Evolutionary conservation across 148 eudicot genomes (phyloP), one percentile per base, ranked within the genome.

Genomic region (Diospyros kaki): DNA sequence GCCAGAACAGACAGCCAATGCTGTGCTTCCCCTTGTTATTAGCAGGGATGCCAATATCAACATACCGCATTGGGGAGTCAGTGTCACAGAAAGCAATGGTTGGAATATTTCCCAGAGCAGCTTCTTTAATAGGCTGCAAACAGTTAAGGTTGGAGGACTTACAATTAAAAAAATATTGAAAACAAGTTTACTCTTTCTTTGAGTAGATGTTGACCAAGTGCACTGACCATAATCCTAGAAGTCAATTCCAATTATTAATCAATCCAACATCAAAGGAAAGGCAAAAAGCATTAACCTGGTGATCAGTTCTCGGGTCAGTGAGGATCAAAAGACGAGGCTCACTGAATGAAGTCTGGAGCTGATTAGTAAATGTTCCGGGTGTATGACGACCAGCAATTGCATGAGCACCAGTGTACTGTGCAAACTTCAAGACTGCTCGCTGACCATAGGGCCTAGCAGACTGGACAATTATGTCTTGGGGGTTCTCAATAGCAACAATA

Each of bases 31-130:
- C 44, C 52, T 71, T 9, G 43, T 61, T 50, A 58, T 66, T 70
- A 53, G 71, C 71, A 48, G 71, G 71, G 39, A 51, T 68, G 44
- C 72, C 72, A 52, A 68, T 68, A 38, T 68, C 72, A 51, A 68
- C 72, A 68, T 68, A 68, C 58, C 72, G 15, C 72, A 68, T 68
- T 6, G 72, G 72, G 44, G 72, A 68, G 13, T 68, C 72, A 68
- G 72, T 68, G 44, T 68, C 72, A 38, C 72, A 68, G 72, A 68
- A 68, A 68, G 72, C 72, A 68, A 68, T 68, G 18, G 72, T 68
- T 1, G 72, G 72, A 68, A 68, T 68, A 58, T 68, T 68, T 55
- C 72, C 72, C 72, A 68, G 10, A 11, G 72, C 59, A 12, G 59
- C 72, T 39, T 68, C 72, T 52, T 52, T 68, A 68, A 68, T 52